Base-by-base conservation (phyloP, 805 yeast genomes). In the Metschnikowia arizonensis region DNA sequence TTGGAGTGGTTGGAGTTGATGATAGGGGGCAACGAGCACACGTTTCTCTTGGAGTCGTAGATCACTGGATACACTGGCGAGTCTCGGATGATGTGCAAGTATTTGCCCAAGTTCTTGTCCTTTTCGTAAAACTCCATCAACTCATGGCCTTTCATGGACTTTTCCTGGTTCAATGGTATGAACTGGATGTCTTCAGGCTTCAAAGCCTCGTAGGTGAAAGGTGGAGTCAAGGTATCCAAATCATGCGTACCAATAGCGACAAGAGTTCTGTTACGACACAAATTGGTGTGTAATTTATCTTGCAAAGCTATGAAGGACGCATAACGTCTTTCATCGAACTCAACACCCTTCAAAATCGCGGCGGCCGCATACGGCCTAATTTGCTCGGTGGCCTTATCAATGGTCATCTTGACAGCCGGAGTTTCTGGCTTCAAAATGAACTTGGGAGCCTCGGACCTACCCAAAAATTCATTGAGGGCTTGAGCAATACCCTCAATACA, bases 171-270 rank as follows among this genome's bases (percentile, higher is more conserved):
- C 60, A 86, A 76, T 42, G 95, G 95, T 40, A 72, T 69, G 57
- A 86, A 90, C 50, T 78, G 74, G 64, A 93, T 66, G 36, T 86
- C 89, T 54, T 77, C 70, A 47, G 97, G 97, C 44, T 81, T 73
- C 54, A 85, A 71, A 34, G 93, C 97, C 62, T 84, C 88, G 73
- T 88, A 93, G 45, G 88, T 79, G 72, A 93, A 88, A 48, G 96
- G 95, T 23, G 87, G 85, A 32, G 77, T 64, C 54, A 91, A 69
- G 39, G 85, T 79, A 64, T 88, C 95, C 50, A 84, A 75, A 67
- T 93, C 98, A 62, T 93, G 99, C 44, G 99, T 93, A 59, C 99
- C 99, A 77, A 91, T 89, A 41, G 99, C 98, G 46, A 93, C 99
- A 57, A 93, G 78, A 28, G 96, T 84, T 78, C 99, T 87, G 69